A percentile compares a stretch with the other conserved stretches of the same genome.
Conservation (phyloP, 2,329 filamentous ascomycete genomes). For the Diaporthe ilicicola region DNA sequence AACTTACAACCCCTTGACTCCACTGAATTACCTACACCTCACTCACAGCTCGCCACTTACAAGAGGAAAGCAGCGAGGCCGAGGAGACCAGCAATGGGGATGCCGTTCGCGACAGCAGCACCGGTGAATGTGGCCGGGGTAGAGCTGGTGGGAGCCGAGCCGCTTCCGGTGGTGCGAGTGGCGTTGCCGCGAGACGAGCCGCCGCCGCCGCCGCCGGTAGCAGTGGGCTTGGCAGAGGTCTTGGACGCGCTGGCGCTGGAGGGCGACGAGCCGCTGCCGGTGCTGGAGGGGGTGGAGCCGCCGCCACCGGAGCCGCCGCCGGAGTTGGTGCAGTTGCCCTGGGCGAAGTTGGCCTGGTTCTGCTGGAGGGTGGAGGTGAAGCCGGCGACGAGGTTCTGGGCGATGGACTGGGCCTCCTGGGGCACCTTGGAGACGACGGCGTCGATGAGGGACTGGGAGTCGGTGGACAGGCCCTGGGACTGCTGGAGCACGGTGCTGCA, state of each 20-base stretch:
- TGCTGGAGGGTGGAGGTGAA: conserved; percentile 62
- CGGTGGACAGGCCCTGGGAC: conserved; percentile 13
- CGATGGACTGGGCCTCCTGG: conserved; percentile 29
- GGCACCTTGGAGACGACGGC: conserved; percentile 32
- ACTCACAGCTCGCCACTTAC: background rate
- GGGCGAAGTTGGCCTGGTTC: conserved; percentile 54
- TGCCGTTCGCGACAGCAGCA: conserved; percentile 5
- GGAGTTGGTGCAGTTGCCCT: conserved; percentile 61
- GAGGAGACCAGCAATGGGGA: conserved; percentile 22
- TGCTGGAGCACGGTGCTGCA: conserved; percentile 26
- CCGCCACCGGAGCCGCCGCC: conserved; percentile 47
- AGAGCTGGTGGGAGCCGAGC: background rate
- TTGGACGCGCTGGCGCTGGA: background rate
- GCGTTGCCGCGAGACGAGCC: background rate
- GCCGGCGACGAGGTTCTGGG: conserved; percentile 32
- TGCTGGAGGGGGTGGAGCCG: background rate
- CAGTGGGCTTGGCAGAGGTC: background rate
- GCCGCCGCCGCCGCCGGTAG: background rate
- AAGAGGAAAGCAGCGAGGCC: conserved; percentile 1
- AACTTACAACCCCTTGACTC: background rate
- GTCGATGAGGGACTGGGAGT: conserved; percentile 30
- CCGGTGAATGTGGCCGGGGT: background rate
- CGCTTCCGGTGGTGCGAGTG: background rate
- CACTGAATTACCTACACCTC: background rate
- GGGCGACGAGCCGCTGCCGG: conserved; percentile 34